Percentiles rank a stretch among this genome's conserved stretches.
Evolutionary conservation across 495 filamentous ascomycete genomes (phyloP).

Genomic region (Neurospora africana): DNA sequence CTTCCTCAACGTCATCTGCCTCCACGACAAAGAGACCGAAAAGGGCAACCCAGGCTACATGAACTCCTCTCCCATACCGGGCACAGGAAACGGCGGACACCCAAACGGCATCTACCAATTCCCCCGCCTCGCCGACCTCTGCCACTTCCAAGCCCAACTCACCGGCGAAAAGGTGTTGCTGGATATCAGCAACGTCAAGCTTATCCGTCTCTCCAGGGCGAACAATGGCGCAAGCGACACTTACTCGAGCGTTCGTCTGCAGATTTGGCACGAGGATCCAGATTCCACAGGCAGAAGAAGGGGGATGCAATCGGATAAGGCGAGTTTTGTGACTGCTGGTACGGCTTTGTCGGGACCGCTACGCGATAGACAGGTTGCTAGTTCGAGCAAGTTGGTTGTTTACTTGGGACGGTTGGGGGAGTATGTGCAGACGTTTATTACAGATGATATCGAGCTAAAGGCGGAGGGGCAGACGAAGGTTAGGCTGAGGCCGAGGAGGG

Average conservation of each 20-base stretch:
- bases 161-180: conserved; percentile 24
- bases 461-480: conserved; percentile 18
- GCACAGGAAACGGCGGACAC: neutral
- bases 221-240: conserved; percentile 15
- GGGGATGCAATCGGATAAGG: conserved; percentile 13
- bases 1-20: conserved; percentile 21
- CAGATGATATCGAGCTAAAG: conserved; percentile 25
- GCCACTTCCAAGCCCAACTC: conserved; percentile 25
- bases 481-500: conserved; percentile 19
- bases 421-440: conserved; percentile 23
- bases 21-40: conserved; percentile 21
- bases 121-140: conserved; percentile 11
- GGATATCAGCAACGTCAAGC: conserved; percentile 22
- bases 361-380: conserved; percentile 18
- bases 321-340: conserved; percentile 23
- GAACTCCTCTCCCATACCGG: conserved; percentile 5
- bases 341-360: conserved; percentile 22
- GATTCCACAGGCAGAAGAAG: conserved; percentile 3
- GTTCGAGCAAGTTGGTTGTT: conserved; percentile 16
- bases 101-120: conserved; percentile 26
- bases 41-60: conserved; percentile 10
- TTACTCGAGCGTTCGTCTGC: conserved; percentile 21
- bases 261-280: conserved; percentile 24
- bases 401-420: conserved; percentile 22
- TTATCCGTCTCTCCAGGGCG: conserved; percentile 14